Evolutionary conservation across 129 eudicot genomes (phyloP).

Genomic region (Mikania micrantha): DNA sequence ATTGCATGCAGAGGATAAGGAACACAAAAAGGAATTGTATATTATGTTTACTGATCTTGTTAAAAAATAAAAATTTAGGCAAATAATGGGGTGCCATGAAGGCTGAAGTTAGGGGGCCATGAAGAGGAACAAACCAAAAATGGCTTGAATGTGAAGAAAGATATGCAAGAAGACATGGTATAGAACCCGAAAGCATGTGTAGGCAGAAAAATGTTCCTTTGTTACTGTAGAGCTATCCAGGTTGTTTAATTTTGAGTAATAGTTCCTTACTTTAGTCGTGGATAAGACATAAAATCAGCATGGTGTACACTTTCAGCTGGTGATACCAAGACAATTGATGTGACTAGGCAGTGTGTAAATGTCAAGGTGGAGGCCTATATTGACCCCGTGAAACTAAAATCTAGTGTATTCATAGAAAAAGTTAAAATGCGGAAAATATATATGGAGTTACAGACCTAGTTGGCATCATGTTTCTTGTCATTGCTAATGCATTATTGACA

Average conservation of each 20-base stretch:
- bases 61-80: neutral
- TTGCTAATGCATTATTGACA: neutral
- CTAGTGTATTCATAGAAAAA: conserved; percentile 2
- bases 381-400: neutral
- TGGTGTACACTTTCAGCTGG: conserved; percentile 5
- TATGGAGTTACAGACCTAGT: too few species aligned
- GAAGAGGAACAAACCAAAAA: neutral
- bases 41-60: neutral
- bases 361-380: neutral
- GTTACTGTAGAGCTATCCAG: neutral
- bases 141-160: neutral
- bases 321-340: neutral
- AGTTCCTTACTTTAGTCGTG: neutral
- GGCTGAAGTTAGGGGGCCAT: neutral
- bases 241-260: neutral
- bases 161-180: neutral
- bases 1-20: neutral
- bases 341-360: conserved; percentile 1
- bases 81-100: neutral
- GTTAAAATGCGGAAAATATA: neutral
- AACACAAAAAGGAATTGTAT: neutral
- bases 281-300: neutral
- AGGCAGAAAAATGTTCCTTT: neutral
- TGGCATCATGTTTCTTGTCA: neutral
- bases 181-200: neutral